Base-by-base conservation (phyloP, 2,329 filamentous ascomycete species). In the Dactylellina sp. region DNA sequence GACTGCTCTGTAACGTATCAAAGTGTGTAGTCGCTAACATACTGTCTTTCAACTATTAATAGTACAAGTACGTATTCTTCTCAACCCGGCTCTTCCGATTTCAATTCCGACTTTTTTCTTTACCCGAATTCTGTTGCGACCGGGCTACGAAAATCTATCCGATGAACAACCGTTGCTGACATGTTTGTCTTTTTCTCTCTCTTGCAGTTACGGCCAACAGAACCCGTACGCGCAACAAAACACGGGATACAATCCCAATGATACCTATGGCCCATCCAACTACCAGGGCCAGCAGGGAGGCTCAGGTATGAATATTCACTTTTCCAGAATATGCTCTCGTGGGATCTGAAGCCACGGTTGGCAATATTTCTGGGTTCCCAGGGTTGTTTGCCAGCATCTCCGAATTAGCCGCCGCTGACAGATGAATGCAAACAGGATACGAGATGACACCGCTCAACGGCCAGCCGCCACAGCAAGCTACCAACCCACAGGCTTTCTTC, bases 201-300 rank as follows among this genome's bases (percentile, higher is more conserved):
- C n/a, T 22, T 24, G 46, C 28, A 65, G 60, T 25, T 60, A 65
- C 60, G 52, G 40, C 16, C 66, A 72, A 59, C 63, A 71, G 52
- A 76, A 76, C 65, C 75, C 75, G 52, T 76, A 76, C 65, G 71
- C 75, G 18, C 71, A 76, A 46, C 57, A 71, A 25, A 60, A 74
- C 47, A 68, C 50, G 25, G 47, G 44, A 9, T 70, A 74, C 28
- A 76, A 75, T 32, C 72, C 72, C 18, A 72, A 76, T 47, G 75
- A 71, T 37, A 49, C 32, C 4, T 75, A 75, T 68, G 71, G 71
- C 49, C 62, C 62, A 32, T 59, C 71, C 44, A 68, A 75, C 40
- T 65, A 68, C 47, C 49, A 68, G 25, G 28, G 37, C 28, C 68
- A 74, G 49, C 59, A 61, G 37, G 68, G 74, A 40, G 71, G 57